A percentile compares a stretch with the other conserved stretches of the same genome.
Evolutionary conservation across 306 rosid species (phyloP).

Genomic region (Herpetospermum pedunculosum): DNA sequence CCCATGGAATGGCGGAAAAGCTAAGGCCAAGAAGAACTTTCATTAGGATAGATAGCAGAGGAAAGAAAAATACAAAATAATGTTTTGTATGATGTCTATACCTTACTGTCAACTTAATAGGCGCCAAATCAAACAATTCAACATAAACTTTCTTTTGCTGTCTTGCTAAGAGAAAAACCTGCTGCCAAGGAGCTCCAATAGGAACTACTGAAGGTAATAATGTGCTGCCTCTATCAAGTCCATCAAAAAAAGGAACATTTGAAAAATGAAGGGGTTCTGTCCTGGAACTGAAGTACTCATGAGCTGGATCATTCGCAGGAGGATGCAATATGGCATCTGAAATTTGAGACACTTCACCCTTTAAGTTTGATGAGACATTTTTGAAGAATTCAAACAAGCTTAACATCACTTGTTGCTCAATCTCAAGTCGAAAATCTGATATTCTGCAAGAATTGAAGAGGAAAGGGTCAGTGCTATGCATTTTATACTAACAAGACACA

Average conservation of each 20-base stretch:
- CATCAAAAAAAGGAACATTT: constrained; percentile 25
- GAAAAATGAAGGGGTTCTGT: constrained; percentile 21
- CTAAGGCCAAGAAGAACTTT: constrained; percentile 33
- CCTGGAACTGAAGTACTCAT: constrained; percentile 25
- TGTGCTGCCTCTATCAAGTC: constrained; percentile 19
- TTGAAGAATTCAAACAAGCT: constrained; percentile 65
- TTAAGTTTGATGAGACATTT: constrained; percentile 48
- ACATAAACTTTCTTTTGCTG: constrained; percentile 78
- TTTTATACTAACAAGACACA: constrained; percentile 6
- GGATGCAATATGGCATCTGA: constrained; percentile 25
- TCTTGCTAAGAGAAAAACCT: constrained; percentile 77
- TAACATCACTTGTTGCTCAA: constrained; percentile 84
- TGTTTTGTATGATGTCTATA: background rate
- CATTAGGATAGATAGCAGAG: constrained; percentile 11
- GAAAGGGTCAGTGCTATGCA: constrained; percentile 10
- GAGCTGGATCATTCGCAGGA: constrained; percentile 21
- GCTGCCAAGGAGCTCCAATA: constrained; percentile 98
- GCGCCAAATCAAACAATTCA: constrained; percentile 73
- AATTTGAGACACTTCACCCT: constrained; percentile 31
- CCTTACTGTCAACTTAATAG: constrained; percentile 82
- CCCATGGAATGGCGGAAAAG: constrained; percentile 94
- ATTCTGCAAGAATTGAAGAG: constrained; percentile 50
- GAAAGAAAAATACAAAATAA: constrained; percentile 6
- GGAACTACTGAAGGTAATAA: constrained; percentile 64
- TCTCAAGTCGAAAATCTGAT: constrained; percentile 80